Conservation (phyloP, 225 moss, liverwort and hornwort genomes). For the Polytrichum commune region DNA sequence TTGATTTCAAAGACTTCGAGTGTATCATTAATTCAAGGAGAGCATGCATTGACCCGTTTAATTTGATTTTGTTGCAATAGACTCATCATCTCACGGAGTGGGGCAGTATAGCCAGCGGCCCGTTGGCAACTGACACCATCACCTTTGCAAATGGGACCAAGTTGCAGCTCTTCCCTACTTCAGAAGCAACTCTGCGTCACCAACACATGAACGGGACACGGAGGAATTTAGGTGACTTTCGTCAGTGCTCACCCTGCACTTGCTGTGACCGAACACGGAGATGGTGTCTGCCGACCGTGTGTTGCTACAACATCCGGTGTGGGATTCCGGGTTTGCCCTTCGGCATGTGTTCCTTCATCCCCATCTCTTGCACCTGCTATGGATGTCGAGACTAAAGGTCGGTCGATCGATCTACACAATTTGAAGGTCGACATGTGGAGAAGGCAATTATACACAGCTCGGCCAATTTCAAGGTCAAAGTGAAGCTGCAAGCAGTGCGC, state of each 20-base stretch:
- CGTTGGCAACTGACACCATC: slow-evolving; percentile 17
- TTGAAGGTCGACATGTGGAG: no score
- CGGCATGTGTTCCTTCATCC: slow-evolving; percentile 45
- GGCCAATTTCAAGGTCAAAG: no score
- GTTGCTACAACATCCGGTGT: slow-evolving; percentile 51
- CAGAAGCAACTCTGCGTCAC: slow-evolving; percentile 17
- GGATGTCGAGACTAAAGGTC: slow-evolving; percentile 25
- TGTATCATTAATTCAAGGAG: no score
- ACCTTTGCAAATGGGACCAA: slow-evolving; percentile 36
- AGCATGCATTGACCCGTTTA: no score
- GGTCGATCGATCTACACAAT: no score
- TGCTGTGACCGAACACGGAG: slow-evolving; percentile 38
- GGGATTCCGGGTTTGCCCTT: slow-evolving; percentile 37
- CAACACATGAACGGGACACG: slow-evolving; percentile 25
- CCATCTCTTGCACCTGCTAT: slow-evolving; percentile 45
- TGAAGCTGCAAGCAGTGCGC: no score
- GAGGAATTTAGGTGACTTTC: slow-evolving; percentile 32
- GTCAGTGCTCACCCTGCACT: slow-evolving; percentile 44
- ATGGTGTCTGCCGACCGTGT: slow-evolving; percentile 45
- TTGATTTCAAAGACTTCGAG: no score
- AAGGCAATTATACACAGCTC: no score
- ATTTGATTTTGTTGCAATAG: no score
- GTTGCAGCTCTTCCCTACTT: slow-evolving; percentile 28
- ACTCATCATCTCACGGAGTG: slow-evolving; percentile 5
- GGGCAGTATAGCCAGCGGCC: slow-evolving; percentile 12